Base-by-base conservation (phyloP, 164 flowering plant genomes). In the Chimonanthus salicifolius region DNA sequence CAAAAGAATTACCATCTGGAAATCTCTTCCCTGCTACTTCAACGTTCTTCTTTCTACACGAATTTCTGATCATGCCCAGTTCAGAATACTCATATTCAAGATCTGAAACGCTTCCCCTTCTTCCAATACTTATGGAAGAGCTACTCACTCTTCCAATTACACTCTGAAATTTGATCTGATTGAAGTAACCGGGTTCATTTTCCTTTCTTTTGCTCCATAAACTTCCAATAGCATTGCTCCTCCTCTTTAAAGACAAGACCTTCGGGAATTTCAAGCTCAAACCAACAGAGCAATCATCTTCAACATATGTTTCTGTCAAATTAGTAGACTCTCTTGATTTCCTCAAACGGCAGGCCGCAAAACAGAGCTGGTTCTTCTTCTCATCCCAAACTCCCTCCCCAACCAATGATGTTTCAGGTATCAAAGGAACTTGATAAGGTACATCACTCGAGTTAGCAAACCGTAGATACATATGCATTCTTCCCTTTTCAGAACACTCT, bases 331-430 rank as follows among this genome's bases (percentile, higher is more conserved):
- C 71, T 7, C 46, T 20, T 0, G 18, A 33, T 58, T 81, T 79
- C 73, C 80, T 64, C 15, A 89, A 72, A 44, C 83, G 78, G 66
- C 92, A 91, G 62, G 84, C 92, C 69, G 80, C 80, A n/a, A 87
- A 10, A 9, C 50, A 64, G 4, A 87, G 70, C 74, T 15, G 77
- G 62, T 79, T 84, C 58, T 70, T 84, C 73, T 72, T 74, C 10
- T n/a, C 81, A 79, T 88, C 86, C 92, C 91, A 91, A 0, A 71
- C 51, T 58, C 91, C 97, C 75, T 89, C 92, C 4, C 82, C 90
- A 47, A 88, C 80, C 71, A 87, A 72, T 3, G 86, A 72, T 9
- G 73, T 83, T 49, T 78, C 77, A 4, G 83, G 87, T 72, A 71
- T 75, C 13, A 85, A 78, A 46, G 78, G 47, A 64, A 10, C 8